A percentile compares a stretch with the other conserved stretches of the same genome.
phyloP scores from a whole-genome alignment of 306 rosid genomes.

The Leucaena leucocephala region DNA sequence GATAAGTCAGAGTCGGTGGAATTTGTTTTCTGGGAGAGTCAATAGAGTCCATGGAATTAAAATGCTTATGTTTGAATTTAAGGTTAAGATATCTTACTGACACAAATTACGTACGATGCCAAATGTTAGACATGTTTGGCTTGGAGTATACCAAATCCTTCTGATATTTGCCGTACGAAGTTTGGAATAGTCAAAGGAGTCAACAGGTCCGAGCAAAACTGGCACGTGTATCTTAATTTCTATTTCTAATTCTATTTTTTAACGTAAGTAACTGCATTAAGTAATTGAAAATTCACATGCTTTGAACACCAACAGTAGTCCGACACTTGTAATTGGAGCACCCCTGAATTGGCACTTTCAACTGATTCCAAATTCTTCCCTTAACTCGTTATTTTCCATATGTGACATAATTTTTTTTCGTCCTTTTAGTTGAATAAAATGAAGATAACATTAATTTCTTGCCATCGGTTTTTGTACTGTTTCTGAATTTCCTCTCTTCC shows the following conservation, averaged over 20 bases:
- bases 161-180: not conserved
- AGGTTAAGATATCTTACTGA: not conserved
- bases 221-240: not conserved
- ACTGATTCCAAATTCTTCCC: not conserved
- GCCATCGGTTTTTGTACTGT: not conserved
- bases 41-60: conserved; percentile 14
- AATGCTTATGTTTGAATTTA: conserved; percentile 20
- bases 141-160: not conserved
- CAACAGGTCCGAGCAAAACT: conserved; percentile 1
- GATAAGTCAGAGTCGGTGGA: not conserved
- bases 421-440: conserved; percentile 7
- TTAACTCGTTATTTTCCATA: not conserved
- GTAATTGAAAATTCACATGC: conserved; percentile 15
- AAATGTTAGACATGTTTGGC: conserved; percentile 7
- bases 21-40: not conserved
- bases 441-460: not conserved
- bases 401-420: conserved; percentile 19
- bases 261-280: not conserved
- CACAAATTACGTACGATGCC: not conserved
- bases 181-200: conserved; percentile 8
- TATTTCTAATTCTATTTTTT: not conserved
- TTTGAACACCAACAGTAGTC: not conserved
- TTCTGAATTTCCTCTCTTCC: not conserved
- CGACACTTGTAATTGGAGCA: not conserved
- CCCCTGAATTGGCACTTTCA: not conserved